These are phyloP conservation scores for Malassezia brasiliensis DNA, from an alignment of 1,284 basidiomycete genomes.

Conservation along the genomic window DNA sequence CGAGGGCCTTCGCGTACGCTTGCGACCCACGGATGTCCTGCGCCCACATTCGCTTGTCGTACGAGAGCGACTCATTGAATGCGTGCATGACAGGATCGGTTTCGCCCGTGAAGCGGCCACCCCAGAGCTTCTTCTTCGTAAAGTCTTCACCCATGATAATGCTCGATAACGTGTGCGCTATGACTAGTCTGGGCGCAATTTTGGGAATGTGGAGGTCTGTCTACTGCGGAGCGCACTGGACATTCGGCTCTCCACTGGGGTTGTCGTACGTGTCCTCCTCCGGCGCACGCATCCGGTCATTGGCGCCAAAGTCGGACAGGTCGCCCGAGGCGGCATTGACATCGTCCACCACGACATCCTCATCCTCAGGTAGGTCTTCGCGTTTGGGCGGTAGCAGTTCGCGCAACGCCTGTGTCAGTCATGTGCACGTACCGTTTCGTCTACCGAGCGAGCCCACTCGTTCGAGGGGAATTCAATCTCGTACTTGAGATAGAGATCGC, in stretches of 20 bases:
- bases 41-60: conserved; percentile 85
- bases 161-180: background rate
- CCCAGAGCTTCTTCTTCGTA: conserved; percentile 47
- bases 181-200: conserved; percentile 8
- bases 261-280: conserved; percentile 25
- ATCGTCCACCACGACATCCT: conserved; percentile 22
- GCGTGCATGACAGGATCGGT: conserved; percentile 44
- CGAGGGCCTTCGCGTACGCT: conserved; percentile 80
- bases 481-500: conserved; percentile 38
- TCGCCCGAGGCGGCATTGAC: conserved; percentile 17
- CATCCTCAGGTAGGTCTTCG: conserved; percentile 20
- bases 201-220: background rate
- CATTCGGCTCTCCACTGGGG: conserved; percentile 26
- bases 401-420: conserved; percentile 18
- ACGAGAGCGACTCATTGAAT: conserved; percentile 62
- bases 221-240: conserved; percentile 34
- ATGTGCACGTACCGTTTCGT: conserved; percentile 16
- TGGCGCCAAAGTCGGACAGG: conserved; percentile 22
- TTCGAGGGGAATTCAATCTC: conserved; percentile 41
- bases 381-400: conserved; percentile 27
- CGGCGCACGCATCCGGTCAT: conserved; percentile 21
- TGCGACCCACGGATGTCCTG: conserved; percentile 89
- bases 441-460: conserved; percentile 16
- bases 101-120: conserved; percentile 45
- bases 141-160: conserved; percentile 27